These are phyloP conservation scores for Raphanus raphanistrum DNA, from an alignment of 345 rosid species.

Conservation along the genomic window DNA sequence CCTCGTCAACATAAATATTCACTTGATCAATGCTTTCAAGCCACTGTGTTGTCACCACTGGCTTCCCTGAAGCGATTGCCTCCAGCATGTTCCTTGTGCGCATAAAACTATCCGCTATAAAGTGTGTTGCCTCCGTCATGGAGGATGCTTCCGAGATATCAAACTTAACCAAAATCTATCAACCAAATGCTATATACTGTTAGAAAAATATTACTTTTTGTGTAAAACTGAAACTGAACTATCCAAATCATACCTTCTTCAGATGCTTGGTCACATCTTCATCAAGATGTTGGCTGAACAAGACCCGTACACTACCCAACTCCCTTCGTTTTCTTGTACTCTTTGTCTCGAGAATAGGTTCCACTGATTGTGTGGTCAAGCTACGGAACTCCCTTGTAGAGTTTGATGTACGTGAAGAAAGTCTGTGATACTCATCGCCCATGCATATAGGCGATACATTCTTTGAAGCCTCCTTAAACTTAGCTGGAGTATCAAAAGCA, in stretches of 20 bases:
- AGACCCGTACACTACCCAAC: constrained; percentile 58
- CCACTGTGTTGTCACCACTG: constrained; percentile 79
- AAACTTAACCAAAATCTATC: constrained; percentile 64
- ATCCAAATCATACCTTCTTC: constrained; percentile 59
- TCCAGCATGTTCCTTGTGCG: constrained; percentile 90
- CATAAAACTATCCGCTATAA: constrained; percentile 67
- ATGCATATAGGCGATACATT: constrained; percentile 77
- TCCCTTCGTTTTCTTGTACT: constrained; percentile 74
- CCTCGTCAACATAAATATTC: constrained; percentile 69
- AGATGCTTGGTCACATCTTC: constrained; percentile 72
- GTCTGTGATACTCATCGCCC: constrained; percentile 64
- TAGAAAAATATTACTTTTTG: constrained; percentile 15
- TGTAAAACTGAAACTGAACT: constrained; percentile 1
- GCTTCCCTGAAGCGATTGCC: constrained; percentile 85
- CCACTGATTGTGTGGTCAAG: constrained; percentile 42
- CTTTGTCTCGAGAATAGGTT: constrained; percentile 48
- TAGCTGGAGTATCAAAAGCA: constrained; percentile 36
- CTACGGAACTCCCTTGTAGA: constrained; percentile 53
- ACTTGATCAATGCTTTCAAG: constrained; percentile 74
- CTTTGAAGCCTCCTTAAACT: constrained; percentile 44
- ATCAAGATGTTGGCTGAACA: constrained; percentile 90
- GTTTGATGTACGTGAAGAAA: constrained; percentile 46
- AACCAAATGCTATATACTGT: constrained; percentile 14
- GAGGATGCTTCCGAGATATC: constrained; percentile 60
- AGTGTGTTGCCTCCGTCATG: constrained; percentile 76